phyloP scores from a whole-genome alignment of 441 rosid genomes.

The Arabidopsis lyrata region DNA sequence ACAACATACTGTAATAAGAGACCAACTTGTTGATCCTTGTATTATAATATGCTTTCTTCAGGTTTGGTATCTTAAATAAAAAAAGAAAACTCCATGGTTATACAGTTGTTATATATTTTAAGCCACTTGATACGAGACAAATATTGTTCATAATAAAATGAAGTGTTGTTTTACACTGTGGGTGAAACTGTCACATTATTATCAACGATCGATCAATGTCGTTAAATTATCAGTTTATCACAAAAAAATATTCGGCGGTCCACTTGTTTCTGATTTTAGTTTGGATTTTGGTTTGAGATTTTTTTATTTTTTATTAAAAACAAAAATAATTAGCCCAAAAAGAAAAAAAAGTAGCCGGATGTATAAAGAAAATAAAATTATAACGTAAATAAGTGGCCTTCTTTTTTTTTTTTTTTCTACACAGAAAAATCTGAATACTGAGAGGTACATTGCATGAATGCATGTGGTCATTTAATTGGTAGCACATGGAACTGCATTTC shows the following conservation, averaged over 20 bases:
- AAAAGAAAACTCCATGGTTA: conserved; percentile 11
- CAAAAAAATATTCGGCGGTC: too few species aligned
- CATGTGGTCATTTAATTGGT: background rate
- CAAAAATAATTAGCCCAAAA: background rate
- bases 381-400: background rate
- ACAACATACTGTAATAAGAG: conserved; percentile 1
- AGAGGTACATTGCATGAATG: background rate
- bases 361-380: too few species aligned
- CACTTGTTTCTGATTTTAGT: too few species aligned
- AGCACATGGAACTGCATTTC: background rate
- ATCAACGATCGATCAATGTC: too few species aligned
- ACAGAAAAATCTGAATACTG: background rate
- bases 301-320: too few species aligned
- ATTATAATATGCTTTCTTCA: conserved; percentile 11
- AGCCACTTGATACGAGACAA: background rate
- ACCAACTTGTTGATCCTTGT: conserved; percentile 31
- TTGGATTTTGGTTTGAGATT: too few species aligned
- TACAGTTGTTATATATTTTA: background rate
- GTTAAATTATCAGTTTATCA: too few species aligned
- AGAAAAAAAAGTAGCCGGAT: background rate
- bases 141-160: background rate
- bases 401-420: too few species aligned
- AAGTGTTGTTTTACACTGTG: too few species aligned
- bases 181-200: background rate
- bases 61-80: background rate